Base-by-base conservation (phyloP, 2,329 filamentous ascomycete species). In the Tolypocladium pustulatum region DNA sequence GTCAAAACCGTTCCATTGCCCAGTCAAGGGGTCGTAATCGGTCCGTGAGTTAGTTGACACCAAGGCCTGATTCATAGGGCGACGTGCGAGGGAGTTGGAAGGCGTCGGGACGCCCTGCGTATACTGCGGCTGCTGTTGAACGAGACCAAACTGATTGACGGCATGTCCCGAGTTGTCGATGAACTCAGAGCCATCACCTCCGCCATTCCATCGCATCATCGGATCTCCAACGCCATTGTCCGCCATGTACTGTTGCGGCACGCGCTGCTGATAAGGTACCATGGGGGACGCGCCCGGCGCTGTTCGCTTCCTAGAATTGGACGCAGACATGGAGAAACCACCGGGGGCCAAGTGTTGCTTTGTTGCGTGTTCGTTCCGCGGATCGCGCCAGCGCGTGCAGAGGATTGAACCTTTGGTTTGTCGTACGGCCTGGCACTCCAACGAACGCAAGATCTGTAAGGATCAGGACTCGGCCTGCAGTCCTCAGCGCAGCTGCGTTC, bases 271-370 rank as follows among this genome's bases (percentile, higher is more conserved):
- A 55, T 77, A 69, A 38, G 84, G 82, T 27, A 81, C 75, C 63
- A 82, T 75, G n/a, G 89, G 87, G 41, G 84, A 81, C 61, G 86
- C 77, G 69, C 87, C 89, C 59, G 89, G 87, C 54, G 89, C 89
- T 65, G 87, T 79, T 71, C 90, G 82, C 77, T 94, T 94, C 72
- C 89, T 75, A 25, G 80, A 71, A 62, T 82, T 82, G 53, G 76
- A 73, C 37, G 74, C 68, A 59, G 81, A 77, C 79, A 81, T 81
- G 61, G 61, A 59, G 49, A 30, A n/a, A 30, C 40, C 51, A 57
- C 41, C 38, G 30, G 46, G n/a, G 25, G 36, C 25, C 46, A 38
- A 20, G 32, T 30, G 4, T 25, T 27, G 13, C 32, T 25, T 34
- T 15, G 13, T 8, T 53, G 30, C 20, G 49, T 34, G 4, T 30